Evolutionary conservation across 2,329 filamentous ascomycete species (phyloP), one percentile per base, ranked within the genome.

Genomic region (Cladophialophora psammophila): DNA sequence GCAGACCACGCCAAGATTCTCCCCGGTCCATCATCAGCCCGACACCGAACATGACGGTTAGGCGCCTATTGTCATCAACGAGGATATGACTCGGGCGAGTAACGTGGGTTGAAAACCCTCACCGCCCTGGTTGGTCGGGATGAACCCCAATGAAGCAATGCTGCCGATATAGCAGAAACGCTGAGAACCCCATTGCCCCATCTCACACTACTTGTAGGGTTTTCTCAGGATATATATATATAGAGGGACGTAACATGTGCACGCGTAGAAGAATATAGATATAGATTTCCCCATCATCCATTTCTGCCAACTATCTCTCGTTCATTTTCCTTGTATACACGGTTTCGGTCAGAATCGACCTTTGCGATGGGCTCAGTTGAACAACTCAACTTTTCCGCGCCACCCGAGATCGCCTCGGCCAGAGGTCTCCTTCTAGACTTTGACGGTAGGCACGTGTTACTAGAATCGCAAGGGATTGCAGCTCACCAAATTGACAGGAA

Each of bases 391-490:
- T 82, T 81, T 71, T 79, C 80, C 63, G 80, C 77, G 32, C 76
- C 79, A 56, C 67, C 78, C 34, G 75, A 81, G 69, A 67, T 77
- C 36, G 73, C 77, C 66, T 74, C 75, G 34, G 80, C 81, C 58
- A 77, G 81, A 70, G 80, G 78, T 8, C 64, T 83, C 2, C 77
- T 82, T n/a, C 82, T 82, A 60, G 80, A 83, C 69, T 83, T 83
- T 72, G 80, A 82, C 70, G 80, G 72, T 73, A 60, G 40, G 60
- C 36, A 7, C 50, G 15, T 7, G 32, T 20, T 12, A 20, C 15
- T 9, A 12, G 31, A 32, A n/a, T 8, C 8, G 10, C 18, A 20
- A 34, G 38, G n/a, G 20, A 50, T 1, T 36, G 7, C 32, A 5
- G 15, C n/a, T 32, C 26, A 45, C 45, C 26, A 31, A 18, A 5